Conservation (phyloP, 2,329 filamentous ascomycete species). For the Monosporascus sp. region DNA sequence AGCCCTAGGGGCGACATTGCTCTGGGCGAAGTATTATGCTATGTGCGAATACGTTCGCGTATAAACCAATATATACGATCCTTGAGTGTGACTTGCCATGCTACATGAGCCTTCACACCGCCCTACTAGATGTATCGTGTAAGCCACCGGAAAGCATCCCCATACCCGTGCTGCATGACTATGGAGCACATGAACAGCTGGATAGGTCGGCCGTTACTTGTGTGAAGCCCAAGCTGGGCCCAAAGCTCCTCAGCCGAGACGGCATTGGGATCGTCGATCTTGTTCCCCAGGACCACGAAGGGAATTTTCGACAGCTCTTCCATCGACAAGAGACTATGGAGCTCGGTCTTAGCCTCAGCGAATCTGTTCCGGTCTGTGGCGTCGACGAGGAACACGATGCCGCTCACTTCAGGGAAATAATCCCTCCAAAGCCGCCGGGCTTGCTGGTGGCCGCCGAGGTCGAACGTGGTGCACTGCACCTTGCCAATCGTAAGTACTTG, state of each 20-base stretch:
- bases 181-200: background rate
- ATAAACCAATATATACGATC: no score
- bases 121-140: no score
- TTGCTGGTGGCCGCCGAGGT: constrained; percentile 40
- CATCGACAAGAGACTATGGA: constrained; percentile 68
- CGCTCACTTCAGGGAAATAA: constrained; percentile 65
- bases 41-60: no score
- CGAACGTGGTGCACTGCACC: constrained; percentile 59
- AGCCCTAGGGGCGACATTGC: no score
- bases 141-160: no score
- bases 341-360: constrained; percentile 66
- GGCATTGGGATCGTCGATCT: constrained; percentile 70
- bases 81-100: no score
- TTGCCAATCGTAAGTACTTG: constrained; percentile 58
- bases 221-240: constrained; percentile 54
- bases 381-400: constrained; percentile 72
- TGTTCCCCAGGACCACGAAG: constrained; percentile 70
- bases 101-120: no score
- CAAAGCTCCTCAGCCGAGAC: constrained; percentile 68
- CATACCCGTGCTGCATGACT: no score
- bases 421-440: constrained; percentile 65
- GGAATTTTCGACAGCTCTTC: constrained; percentile 70
- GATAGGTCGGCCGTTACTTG: background rate
- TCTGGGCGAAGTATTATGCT: no score
- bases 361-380: constrained; percentile 71